Conservation (phyloP, 371 early-diverging fungal species). For the Mortierella sp. region DNA sequence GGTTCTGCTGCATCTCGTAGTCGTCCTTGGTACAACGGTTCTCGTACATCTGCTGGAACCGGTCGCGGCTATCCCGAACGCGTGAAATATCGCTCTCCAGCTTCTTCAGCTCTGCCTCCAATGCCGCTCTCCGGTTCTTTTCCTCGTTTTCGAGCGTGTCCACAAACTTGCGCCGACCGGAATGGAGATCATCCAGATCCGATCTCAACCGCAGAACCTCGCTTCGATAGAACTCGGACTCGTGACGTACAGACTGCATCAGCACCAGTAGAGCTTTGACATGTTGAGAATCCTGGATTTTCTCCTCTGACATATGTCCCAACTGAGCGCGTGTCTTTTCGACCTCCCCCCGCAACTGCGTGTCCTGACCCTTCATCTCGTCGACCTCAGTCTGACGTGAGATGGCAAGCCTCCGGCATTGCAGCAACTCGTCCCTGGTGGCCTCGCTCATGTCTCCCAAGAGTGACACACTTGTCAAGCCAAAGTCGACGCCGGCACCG, state of each 20-base stretch:
- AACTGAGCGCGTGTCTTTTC: constrained; percentile 66
- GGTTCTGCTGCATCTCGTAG: constrained; percentile 68
- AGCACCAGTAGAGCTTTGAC: constrained; percentile 66
- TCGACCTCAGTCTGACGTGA: constrained; percentile 70
- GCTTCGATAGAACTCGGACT: constrained; percentile 62
- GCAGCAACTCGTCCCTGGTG: constrained; percentile 54
- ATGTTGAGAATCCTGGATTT: constrained; percentile 60
- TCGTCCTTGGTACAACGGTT: constrained; percentile 77
- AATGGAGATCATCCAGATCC: constrained; percentile 78
- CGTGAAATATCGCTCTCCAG: constrained; percentile 83
- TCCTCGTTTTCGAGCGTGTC: constrained; percentile 69
- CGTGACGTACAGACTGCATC: constrained; percentile 63
- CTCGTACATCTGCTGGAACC: constrained; percentile 78
- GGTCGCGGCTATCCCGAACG: constrained; percentile 85
- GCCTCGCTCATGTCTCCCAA: constrained; percentile 37
- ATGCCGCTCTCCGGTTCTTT: constrained; percentile 69
- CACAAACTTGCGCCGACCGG: constrained; percentile 71
- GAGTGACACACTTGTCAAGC: constrained; percentile 5
- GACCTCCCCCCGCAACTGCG: constrained; percentile 62
- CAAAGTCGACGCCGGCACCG: not conserved
- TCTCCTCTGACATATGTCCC: constrained; percentile 60
- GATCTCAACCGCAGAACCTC: constrained; percentile 64
- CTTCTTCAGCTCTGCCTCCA: constrained; percentile 74
- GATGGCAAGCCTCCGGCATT: constrained; percentile 60
- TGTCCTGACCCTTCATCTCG: constrained; percentile 62